Evolutionary conservation across 2,329 filamentous ascomycete species (phyloP).

Genomic region (Botryotinia narcissicola): DNA sequence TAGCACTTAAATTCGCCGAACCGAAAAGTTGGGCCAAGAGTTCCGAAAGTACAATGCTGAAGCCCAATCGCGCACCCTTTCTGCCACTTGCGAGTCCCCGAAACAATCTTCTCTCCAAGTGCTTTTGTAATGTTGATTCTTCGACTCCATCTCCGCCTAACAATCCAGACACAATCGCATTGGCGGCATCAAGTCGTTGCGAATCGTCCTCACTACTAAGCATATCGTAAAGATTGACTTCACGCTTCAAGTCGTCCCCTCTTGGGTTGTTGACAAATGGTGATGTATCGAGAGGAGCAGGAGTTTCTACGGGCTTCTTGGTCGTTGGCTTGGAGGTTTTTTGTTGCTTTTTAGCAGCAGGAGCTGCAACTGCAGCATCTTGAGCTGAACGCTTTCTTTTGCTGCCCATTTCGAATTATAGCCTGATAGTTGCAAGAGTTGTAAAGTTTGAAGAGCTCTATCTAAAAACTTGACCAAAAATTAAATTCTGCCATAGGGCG

Average conservation of each 20-base stretch:
- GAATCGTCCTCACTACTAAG: slow-evolving; percentile 58
- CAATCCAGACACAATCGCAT: slow-evolving; percentile 56
- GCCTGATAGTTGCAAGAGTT: not conserved
- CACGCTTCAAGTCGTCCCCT: slow-evolving; percentile 55
- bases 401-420: slow-evolving; percentile 40
- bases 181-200: slow-evolving; percentile 57
- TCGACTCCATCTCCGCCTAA: slow-evolving; percentile 49
- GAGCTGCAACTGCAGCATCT: slow-evolving; percentile 26
- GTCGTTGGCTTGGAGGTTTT: slow-evolving; percentile 22
- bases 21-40: slow-evolving; percentile 70
- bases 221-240: slow-evolving; percentile 58
- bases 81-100: slow-evolving; percentile 85
- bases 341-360: slow-evolving; percentile 34
- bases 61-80: slow-evolving; percentile 84
- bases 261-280: slow-evolving; percentile 53
- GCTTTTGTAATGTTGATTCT: slow-evolving; percentile 54
- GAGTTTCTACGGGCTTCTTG: slow-evolving; percentile 22
- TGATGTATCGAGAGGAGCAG: slow-evolving; percentile 30
- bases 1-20: slow-evolving; percentile 42
- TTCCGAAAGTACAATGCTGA: slow-evolving; percentile 85
- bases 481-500: slow-evolving; percentile 18
- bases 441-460: not conserved
- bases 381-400: slow-evolving; percentile 45
- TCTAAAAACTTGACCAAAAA: slow-evolving; percentile 18
- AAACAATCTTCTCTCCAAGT: slow-evolving; percentile 69